A percentile compares a stretch with the other conserved stretches of the same genome.
Evolutionary conservation across 306 rosid species (phyloP).

Genomic region (Myrica gale): DNA sequence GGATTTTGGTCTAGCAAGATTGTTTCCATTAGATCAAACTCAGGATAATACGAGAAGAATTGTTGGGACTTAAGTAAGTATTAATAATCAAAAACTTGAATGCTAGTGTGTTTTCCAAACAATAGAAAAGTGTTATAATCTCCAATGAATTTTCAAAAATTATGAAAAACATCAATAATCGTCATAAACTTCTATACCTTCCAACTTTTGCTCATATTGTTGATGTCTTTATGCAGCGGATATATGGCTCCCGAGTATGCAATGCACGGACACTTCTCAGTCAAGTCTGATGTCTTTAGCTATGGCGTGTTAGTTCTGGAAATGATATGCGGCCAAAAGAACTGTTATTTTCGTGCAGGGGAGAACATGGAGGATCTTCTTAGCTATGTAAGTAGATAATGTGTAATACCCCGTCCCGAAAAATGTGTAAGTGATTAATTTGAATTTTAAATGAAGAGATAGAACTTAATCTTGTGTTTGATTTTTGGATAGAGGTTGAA

Average conservation of each 20-base stretch:
- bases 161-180: not conserved
- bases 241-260: no score
- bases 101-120: no score
- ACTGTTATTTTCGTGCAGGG: not conserved
- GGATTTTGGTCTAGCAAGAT: constrained; percentile 48
- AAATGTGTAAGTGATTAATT: no score
- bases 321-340: not conserved
- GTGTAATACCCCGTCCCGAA: no score
- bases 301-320: constrained; percentile 22
- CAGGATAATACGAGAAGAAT: constrained; percentile 35
- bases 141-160: no score
- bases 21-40: constrained; percentile 32
- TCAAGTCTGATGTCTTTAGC: constrained; percentile 27
- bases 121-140: no score
- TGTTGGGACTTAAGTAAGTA: constrained; percentile 42
- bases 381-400: constrained; percentile 18
- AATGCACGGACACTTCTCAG: not conserved
- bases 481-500: no score
- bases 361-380: constrained; percentile 19
- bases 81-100: no score
- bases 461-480: no score
- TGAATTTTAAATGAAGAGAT: no score
- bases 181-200: not conserved
- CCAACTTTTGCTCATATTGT: not conserved
- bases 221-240: constrained; percentile 4